phyloP scores from a whole-genome alignment of 345 rosid genomes.

The Lepidium aucheri region DNA sequence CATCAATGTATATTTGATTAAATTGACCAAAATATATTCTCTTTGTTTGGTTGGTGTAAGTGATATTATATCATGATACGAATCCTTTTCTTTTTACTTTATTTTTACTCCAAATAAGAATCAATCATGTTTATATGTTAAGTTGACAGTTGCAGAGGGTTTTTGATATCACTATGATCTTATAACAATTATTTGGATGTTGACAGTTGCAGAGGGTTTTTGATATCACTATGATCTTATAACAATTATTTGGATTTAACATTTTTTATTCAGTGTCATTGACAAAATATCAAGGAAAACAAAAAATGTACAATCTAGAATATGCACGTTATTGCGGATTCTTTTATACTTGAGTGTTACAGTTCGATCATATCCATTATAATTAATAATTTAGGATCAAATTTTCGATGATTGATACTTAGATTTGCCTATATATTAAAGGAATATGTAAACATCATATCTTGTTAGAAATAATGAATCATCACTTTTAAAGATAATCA shows the following conservation, averaged over 20 bases:
- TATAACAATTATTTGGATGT: neutral
- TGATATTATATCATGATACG: neutral
- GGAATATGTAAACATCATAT: too few relatives aligned
- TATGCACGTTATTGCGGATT: neutral
- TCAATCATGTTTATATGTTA: neutral
- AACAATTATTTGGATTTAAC: neutral
- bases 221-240: neutral
- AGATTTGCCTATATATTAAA: neutral
- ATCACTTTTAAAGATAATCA: too few relatives aligned
- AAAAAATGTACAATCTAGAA: neutral
- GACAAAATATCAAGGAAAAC: neutral
- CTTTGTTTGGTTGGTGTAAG: neutral
- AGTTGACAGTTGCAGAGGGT: neutral
- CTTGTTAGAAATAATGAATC: too few relatives aligned
- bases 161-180: neutral
- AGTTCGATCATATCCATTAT: neutral
- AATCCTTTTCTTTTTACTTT: neutral
- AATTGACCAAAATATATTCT: conserved; percentile 7
- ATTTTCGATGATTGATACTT: neutral
- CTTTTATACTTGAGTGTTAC: neutral
- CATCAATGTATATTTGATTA: neutral
- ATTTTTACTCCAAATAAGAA: neutral
- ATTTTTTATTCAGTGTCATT: neutral
- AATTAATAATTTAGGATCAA: neutral
- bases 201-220: neutral